Evolutionary conservation across 495 filamentous ascomycete genomes (phyloP), one percentile per base, ranked within the genome.

Genomic region (Tricharina praecox): DNA sequence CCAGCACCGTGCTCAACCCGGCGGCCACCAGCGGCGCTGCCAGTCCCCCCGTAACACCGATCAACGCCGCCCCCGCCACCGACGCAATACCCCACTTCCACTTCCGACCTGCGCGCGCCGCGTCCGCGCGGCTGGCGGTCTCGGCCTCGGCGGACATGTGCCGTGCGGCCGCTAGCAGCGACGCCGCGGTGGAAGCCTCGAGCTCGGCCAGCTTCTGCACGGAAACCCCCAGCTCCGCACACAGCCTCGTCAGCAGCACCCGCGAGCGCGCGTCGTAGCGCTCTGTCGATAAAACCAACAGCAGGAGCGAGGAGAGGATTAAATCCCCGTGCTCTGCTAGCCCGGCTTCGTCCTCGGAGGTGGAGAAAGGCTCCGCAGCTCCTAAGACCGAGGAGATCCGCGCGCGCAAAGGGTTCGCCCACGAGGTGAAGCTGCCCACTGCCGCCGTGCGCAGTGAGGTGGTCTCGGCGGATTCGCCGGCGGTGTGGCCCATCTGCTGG

Each of bases 31-130:
- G 65, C 0, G 90, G 81, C 3, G 83, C 81, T 3, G 86, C 80
- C 3, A 95, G 74, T 21, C 78, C 78, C 11, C 84, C 81, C 4
- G 82, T 93, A 1, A 94, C 67, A 2, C 79, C 82, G 38, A 94
- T 85, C 5, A 93, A 60, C 0, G 74, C 85, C 32, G 78, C 82
- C 19, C 76, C 77, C 20, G 76, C 78, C 0, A 85, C 81, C n/a
- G 78, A 79, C 3, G 85, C 86, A 10, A 93, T 66, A 13, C 81
- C 82, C 20, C 85, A 73, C 59, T 85, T 93, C 81, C 79, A 90
- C 61, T 78, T 80, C 42, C 80, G 70, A 1, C 70, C 60, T 16
- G 66, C 56, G 50, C 77, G 74, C 43, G 72, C 72, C 48, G 85
- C 77, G 47, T 87, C 81, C 5, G 64, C 69, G 53, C 77, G 76